Base-by-base conservation (phyloP, 2,329 filamentous ascomycete genomes). In the Nothophoma quercina region DNA sequence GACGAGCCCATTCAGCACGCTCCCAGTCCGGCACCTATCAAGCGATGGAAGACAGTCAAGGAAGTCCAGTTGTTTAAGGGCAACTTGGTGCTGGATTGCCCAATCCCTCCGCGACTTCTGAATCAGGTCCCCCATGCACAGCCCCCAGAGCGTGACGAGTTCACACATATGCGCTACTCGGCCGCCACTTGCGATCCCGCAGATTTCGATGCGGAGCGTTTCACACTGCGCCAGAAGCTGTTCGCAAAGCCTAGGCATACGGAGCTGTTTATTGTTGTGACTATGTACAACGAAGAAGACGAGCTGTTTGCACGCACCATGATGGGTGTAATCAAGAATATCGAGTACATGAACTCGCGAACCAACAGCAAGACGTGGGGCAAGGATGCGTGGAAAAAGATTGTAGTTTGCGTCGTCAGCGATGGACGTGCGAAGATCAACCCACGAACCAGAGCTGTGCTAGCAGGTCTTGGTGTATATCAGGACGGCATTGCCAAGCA, bases 241-340 rank as follows among this genome's bases (percentile, higher is more conserved):
- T 97, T 97, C 71, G 91, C 91, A 50, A 97, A 96, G 75, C 89
- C 91, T 3, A 84, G 93, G 47, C 90, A 96, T 69, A 97, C 93
- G 0, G 93, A 98, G 77, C 81, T 98, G 1, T 97, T 98, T 75
- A 96, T 98, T 67, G 93, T 93, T 26, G 86, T 98, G 46, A 98
- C 93, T 51, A 97, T 97, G 93, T 99, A 99, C 80, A 99, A 99
- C 71, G 95, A 99, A 71, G 93, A 99, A 73, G 95, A 99, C 67
- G 88, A 98, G 61, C 81, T 97, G 54, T 97, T 99, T 71, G 92
- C 95, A 19, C 87, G 95, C 33, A 98, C 95, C 4, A 91, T 99
- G 91, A 90, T 88, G 41, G 95, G 95, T 74, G 92, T 99, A 5
- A 93, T 98, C 81, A 98, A 99, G 79, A 99, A 99, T 74, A 91